Percentiles rank a stretch among this genome's conserved stretches.
Conservation (phyloP, 1,139 yeast species). For the Groenewaldozyma sp. region DNA sequence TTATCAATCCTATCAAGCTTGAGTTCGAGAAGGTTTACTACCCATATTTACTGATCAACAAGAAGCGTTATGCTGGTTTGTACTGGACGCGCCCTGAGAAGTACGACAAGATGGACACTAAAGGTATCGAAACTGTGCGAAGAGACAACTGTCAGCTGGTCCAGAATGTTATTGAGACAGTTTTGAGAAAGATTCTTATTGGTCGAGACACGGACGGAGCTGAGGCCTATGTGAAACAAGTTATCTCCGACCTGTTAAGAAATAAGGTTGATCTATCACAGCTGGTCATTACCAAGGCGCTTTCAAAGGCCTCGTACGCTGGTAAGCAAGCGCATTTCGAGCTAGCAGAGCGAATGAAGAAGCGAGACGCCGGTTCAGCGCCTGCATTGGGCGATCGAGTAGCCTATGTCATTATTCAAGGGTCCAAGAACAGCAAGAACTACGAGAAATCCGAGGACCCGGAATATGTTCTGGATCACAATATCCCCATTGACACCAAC, state of each 20-base stretch:
- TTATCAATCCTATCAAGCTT: conserved; percentile 78
- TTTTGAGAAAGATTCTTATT: conserved; percentile 73
- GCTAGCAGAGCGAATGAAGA: conserved; percentile 89
- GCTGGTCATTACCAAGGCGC: conserved; percentile 86
- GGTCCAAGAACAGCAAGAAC: conserved; percentile 74
- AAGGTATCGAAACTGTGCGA: conserved; percentile 96
- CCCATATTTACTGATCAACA: conserved; percentile 88
- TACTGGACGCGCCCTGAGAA: conserved; percentile 90
- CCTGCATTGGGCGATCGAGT: conserved; percentile 97
- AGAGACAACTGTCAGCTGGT: conserved; percentile 95
- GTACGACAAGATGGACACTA: conserved; percentile 95
- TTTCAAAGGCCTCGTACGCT: conserved; percentile 83
- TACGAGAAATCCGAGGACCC: conserved; percentile 98
- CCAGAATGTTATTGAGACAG: conserved; percentile 88
- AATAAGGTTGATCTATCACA: conserved; percentile 90
- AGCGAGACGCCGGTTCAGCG: conserved; percentile 95
- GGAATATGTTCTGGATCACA: conserved; percentile 79
- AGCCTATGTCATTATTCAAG: conserved; percentile 85
- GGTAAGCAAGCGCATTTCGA: conserved; percentile 98
- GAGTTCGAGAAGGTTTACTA: conserved; percentile 96
- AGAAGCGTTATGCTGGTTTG: conserved; percentile 93
- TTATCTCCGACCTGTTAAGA: conserved; percentile 84
- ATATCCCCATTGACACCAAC: conserved; percentile 88
- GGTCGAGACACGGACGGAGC: conserved; percentile 89
- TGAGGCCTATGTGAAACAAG: conserved; percentile 70